A percentile compares a stretch with the other conserved stretches of the same genome.
These are phyloP conservation scores for Calocybe gambosa DNA, from an alignment of 1,284 basidiomycete species.

Conservation along the genomic window DNA sequence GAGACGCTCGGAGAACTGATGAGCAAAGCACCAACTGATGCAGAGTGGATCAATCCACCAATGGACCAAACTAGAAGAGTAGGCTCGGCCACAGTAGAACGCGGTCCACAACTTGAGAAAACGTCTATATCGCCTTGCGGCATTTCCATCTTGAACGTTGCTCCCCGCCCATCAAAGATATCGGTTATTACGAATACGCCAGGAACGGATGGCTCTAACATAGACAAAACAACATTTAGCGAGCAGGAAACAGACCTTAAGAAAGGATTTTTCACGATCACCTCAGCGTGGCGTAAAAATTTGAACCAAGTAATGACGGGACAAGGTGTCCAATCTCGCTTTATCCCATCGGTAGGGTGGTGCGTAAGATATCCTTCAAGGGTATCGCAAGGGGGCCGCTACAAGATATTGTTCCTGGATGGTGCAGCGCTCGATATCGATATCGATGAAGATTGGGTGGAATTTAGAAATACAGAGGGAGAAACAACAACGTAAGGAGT, in stretches of 20 bases:
- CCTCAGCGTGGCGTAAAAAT: conserved; percentile 7
- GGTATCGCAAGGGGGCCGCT: conserved; percentile 32
- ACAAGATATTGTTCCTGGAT: conserved; percentile 43
- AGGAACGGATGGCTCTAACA: conserved; percentile 2
- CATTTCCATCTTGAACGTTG: conserved; percentile 19
- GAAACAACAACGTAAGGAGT: conserved; percentile 24
- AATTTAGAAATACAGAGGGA: conserved; percentile 25
- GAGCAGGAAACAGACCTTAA: conserved; percentile 3
- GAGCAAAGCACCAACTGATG: background rate
- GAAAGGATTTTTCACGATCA: conserved; percentile 1
- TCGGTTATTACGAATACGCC: conserved; percentile 4
- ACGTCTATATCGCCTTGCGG: conserved; percentile 3
- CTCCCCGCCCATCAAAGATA: conserved; percentile 23
- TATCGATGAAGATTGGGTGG: conserved; percentile 35
- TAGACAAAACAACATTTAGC: background rate
- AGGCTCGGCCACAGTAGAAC: background rate
- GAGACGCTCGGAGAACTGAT: conserved; percentile 25
- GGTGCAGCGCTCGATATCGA: conserved; percentile 37
- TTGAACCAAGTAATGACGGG: conserved; percentile 1
- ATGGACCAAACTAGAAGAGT: background rate
- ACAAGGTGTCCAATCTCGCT: conserved; percentile 24
- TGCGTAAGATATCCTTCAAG: conserved; percentile 33
- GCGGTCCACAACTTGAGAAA: background rate
- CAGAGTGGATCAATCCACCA: background rate
- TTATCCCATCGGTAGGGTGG: conserved; percentile 38